Base-by-base conservation (phyloP, 192 early-diverging fungal genomes). In the Backusella mclennaniae region DNA sequence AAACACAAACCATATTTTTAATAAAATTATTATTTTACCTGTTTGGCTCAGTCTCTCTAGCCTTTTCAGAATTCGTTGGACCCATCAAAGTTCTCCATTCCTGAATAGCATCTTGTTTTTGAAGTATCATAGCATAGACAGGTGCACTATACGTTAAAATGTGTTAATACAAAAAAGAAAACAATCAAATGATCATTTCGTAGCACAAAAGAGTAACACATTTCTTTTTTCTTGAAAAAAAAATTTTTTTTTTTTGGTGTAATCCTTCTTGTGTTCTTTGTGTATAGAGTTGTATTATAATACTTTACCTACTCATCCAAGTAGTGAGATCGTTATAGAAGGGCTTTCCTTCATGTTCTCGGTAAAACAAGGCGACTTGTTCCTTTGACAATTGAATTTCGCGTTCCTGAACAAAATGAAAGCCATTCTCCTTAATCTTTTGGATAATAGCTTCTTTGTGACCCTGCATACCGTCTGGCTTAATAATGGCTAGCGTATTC, bases 401-500 rank as follows among this genome's bases (percentile, higher is more conserved):
- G 39, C 78, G 80, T 46, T 83, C 83, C 53, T 77, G 66, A 42
- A 78, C 71, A 26, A 78, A 52, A 29, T 80, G 67, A 69, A 88
- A 80, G 80, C 86, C 86, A 42, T 87, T 53, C 14, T 87, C 56
- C 15, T 66, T 29, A 26, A 78, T 80, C 79, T 86, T 88, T 67
- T 85, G 76, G 46, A 87, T 85, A 36, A 83, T 74, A 12, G 85
- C 84, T 73, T 88, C 77, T 76, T 88, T 84, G 11, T 75, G 33
- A 26, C 75, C 79, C 76, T 12, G 83, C 79, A 87, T 80, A 38
- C 84, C 88, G 70, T 90, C 88, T 33, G 89, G 89, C 78, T 88
- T 89, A 79, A 90, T 84, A 26, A 90, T 68, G 53, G 88, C 89
- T 70, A 90, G 84, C 11, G 89, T 89, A 52, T 81, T 78, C 78